phyloP scores from a whole-genome alignment of 2,329 filamentous ascomycete genomes.

The Lasiodiplodia sp. region DNA sequence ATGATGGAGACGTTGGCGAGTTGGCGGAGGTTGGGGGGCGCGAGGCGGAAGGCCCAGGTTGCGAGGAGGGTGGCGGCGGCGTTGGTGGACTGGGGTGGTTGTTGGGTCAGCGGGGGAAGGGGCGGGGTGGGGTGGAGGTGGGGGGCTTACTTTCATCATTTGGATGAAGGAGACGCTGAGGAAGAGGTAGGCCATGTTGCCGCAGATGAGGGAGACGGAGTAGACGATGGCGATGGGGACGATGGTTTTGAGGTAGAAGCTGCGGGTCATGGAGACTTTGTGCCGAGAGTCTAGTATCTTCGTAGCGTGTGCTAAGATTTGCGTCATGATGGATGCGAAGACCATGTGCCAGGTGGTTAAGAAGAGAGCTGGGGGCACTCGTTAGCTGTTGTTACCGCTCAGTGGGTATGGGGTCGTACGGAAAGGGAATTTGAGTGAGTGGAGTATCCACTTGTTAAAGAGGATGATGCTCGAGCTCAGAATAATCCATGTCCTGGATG shows the following conservation, averaged over 20 bases:
- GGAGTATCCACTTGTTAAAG: slow-evolving; percentile 99
- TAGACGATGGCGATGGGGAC: slow-evolving; percentile 96
- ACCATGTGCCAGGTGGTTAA: slow-evolving; percentile 89
- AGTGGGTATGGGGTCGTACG: slow-evolving; percentile 59
- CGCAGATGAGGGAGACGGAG: slow-evolving; percentile 93
- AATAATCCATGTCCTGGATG: slow-evolving; percentile 81
- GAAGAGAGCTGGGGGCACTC: slow-evolving; percentile 65
- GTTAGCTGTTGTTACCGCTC: slow-evolving; percentile 54
- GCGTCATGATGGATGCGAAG: slow-evolving; percentile 94
- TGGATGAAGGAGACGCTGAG: slow-evolving; percentile 97
- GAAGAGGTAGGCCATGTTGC: slow-evolving; percentile 94
- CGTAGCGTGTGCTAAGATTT: slow-evolving; percentile 89
- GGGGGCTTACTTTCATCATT: slow-evolving; percentile 83
- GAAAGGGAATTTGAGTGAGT: slow-evolving; percentile 74
- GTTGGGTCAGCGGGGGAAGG: neutral
- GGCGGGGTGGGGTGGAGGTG: neutral
- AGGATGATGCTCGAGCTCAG: slow-evolving; percentile 94
- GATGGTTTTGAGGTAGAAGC: slow-evolving; percentile 90
- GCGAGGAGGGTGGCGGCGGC: slow-evolving; percentile 91
- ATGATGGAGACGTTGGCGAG: slow-evolving; percentile 94
- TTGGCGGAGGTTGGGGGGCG: slow-evolving; percentile 82
- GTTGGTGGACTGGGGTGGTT: slow-evolving; percentile 74
- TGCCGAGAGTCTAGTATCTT: slow-evolving; percentile 91
- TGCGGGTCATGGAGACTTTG: slow-evolving; percentile 94
- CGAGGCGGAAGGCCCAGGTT: slow-evolving; percentile 85